phyloP scores from a whole-genome alignment of 148 eudicot species.

The Amaranthus cruentus region DNA sequence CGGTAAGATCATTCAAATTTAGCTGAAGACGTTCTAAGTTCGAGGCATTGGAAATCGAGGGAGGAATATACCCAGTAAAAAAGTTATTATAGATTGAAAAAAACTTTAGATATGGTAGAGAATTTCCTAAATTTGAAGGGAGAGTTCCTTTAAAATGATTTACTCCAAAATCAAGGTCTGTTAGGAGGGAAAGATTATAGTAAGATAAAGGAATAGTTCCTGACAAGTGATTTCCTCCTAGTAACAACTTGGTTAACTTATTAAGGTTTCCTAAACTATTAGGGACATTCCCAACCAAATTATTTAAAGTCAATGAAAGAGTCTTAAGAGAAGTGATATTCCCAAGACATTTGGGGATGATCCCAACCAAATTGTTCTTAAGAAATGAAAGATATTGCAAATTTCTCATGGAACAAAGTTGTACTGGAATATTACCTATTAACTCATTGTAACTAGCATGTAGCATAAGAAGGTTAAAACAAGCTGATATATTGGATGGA shows the following conservation, averaged over 20 bases:
- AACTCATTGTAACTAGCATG: constrained; percentile 13
- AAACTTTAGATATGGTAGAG: constrained; percentile 5
- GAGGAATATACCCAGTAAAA: constrained; percentile 16
- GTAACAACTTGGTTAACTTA: neutral
- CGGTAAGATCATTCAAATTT: neutral
- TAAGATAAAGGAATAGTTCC: constrained; percentile 21
- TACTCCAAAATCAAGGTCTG: neutral
- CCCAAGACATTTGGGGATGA: constrained; percentile 13
- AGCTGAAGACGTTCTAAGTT: neutral
- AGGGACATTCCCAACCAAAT: constrained; percentile 20
- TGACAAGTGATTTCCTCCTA: constrained; percentile 2
- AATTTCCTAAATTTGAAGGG: constrained; percentile 14
- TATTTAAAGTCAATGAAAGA: neutral
- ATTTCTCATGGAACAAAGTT: constrained; percentile 15
- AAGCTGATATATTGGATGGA: constrained; percentile 13
- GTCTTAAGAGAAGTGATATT: constrained; percentile 9
- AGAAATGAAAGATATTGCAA: neutral
- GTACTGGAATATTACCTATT: constrained; percentile 20
- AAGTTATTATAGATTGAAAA: neutral
- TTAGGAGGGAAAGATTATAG: constrained; percentile 15
- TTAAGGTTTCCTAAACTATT: neutral
- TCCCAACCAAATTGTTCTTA: constrained; percentile 13
- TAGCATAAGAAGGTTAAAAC: constrained; percentile 5
- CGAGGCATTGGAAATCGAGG: constrained; percentile 18
- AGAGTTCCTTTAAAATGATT: constrained; percentile 20